Evolutionary conservation across 441 rosid species (phyloP).

Genomic region (Corymbia calophylla): DNA sequence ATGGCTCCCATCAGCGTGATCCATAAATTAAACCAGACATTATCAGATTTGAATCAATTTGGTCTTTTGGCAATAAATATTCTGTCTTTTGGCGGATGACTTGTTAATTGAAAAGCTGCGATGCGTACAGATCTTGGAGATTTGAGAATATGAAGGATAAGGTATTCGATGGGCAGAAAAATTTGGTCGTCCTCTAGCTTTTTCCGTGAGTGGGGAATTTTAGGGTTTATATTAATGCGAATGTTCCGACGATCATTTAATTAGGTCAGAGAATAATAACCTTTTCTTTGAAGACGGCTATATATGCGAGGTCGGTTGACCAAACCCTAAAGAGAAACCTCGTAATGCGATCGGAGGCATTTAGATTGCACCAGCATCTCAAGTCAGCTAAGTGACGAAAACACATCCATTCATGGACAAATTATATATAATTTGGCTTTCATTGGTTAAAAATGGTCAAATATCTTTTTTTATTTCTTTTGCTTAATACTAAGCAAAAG

Average conservation of each 20-base stretch:
- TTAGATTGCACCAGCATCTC: background rate
- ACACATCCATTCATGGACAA: background rate
- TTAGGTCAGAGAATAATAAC: background rate
- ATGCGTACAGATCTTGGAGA: background rate
- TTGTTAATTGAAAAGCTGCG: background rate
- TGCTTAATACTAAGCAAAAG: background rate
- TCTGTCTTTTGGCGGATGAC: background rate
- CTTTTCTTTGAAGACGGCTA: background rate
- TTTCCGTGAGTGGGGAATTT: background rate
- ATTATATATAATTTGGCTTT: background rate
- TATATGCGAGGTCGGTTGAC: background rate
- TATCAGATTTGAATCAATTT: background rate
- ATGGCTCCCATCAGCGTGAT: conserved; percentile 14
- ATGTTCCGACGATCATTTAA: background rate
- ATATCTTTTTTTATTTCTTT: background rate
- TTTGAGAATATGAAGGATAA: background rate
- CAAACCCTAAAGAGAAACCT: background rate
- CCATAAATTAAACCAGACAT: background rate
- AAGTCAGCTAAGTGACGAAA: background rate
- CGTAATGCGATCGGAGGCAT: background rate
- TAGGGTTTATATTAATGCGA: background rate
- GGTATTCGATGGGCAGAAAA: background rate
- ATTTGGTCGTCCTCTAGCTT: background rate
- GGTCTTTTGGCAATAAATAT: background rate
- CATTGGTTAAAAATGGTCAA: background rate